Evolutionary conservation across 305 asterid species (phyloP), one percentile per base, ranked within the genome.

Genomic region (Lippia alba): DNA sequence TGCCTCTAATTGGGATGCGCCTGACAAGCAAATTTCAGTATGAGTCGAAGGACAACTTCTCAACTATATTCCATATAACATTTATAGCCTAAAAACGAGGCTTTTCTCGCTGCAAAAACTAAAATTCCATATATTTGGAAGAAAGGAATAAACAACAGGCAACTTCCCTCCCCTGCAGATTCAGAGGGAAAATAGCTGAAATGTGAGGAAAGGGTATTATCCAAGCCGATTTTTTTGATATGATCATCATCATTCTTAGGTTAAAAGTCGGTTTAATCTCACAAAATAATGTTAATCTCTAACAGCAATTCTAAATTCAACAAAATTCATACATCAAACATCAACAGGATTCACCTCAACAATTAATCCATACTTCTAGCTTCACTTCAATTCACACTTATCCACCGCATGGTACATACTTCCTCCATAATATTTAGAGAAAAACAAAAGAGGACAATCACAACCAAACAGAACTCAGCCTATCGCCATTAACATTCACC

Each of bases 21-120:
- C 90, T 85, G 85, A 74, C 77, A 69, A 76, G 80, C 76, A 69
- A 56, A 69, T 65, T 59, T 56, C 64, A 72, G 58, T 65, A 4
- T n/a, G 59, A 70, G 71, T 79, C 54, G 68, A 71, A 33, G 40
- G n/a, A 56, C 40, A 40, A 67, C 56, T 66, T 46, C 60, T 41
- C n/a, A 33, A 67, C 17, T 45, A 0, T 24, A 24, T 56, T 18
- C 9, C 41, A 30, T 9, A 44, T 58, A 58, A 20, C 34, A 62
- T 32, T 34, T 15, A 67, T 69, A 46, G 14, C 46, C 65, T 18
- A 36, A n/a, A 6, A 24, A 24, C 30, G 3, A 24, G 30, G 30
- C 30, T 24, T 24, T 24, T 24, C 30, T 24, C 30, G 2, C 30
- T 24, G 30, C 30, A 24, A 24, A 24, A 24, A 24, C 30, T 24